Evolutionary conservation across 352 stramenopile genomes (phyloP), one percentile per base, ranked within the genome.

Genomic region (Phytophthora capsici): DNA sequence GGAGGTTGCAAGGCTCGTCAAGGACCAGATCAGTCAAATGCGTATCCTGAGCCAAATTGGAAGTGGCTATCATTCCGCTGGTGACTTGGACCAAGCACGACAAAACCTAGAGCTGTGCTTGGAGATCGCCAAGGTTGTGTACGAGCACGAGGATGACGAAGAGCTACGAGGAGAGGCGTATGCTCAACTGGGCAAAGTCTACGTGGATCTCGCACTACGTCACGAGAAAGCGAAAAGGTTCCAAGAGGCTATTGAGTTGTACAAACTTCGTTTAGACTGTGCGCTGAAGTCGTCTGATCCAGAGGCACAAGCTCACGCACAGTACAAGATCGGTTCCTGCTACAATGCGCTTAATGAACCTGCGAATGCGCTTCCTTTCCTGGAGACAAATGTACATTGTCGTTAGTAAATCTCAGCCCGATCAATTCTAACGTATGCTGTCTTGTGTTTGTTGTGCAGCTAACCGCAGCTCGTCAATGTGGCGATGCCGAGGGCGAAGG

Each of bases 21-120:
- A 89, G 36, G 94, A 98, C 61, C 73, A 81, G 14, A 73, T 82
- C 16, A 89, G 86, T 19, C 93, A 98, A 62, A 96, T 98, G 86
- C 75, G 73, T 7, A 78, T 97, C 14, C 69, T 97, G 22, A 87
- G 82, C 48, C 84, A 88, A 55, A 87, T 98, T 34, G 94, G 94
- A 26, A 67, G 64, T 14, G 89, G 90, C 12, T 94, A 96, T 65
- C 82, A 96, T 48, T 55, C 65, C 19, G 74, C 95, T 23, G 72
- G 79, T 10, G 86, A 97, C 9, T 66, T 95, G 13, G 66, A 80
- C 6, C 83, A 86, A 47, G 88, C 94, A 12, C 86, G 79, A 16
- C 73, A 88, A 17, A 92, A 87, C 63, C 87, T 96, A 13, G 91
- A 98, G 52, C 78, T 84, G 14, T 82, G 95, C 57, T 78, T 97